Evolutionary conservation across 2,329 filamentous ascomycete species (phyloP).

Genomic region (Neobulgaria alba): DNA sequence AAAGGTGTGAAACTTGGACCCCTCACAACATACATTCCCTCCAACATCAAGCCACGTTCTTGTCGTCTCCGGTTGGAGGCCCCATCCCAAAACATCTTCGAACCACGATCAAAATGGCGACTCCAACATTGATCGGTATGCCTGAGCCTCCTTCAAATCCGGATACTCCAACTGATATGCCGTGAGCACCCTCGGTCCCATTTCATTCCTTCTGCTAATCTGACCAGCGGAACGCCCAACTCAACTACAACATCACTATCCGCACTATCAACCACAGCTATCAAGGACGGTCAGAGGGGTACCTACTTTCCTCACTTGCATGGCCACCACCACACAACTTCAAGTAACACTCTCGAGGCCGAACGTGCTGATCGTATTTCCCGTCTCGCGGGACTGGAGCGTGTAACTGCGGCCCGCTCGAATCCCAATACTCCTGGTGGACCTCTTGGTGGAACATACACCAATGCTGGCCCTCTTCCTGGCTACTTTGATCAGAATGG

Average conservation of each 20-base stretch:
- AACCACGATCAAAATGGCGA: slow-evolving; percentile 15
- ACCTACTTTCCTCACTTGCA: slow-evolving; percentile 52
- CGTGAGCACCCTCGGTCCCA: slow-evolving; percentile 46
- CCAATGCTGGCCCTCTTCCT: slow-evolving; percentile 34
- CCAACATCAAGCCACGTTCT: background rate
- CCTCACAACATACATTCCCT: too few species aligned
- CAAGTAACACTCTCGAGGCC: slow-evolving; percentile 71
- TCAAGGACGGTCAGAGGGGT: slow-evolving; percentile 92
- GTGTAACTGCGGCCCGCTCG: slow-evolving; percentile 65
- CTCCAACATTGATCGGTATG: slow-evolving; percentile 66
- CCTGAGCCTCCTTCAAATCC: slow-evolving; percentile 75
- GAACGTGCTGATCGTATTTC: slow-evolving; percentile 94
- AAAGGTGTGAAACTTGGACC: too few species aligned
- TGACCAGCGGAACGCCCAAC: slow-evolving; percentile 77
- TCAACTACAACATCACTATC: slow-evolving; percentile 88
- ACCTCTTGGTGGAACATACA: slow-evolving; percentile 24
- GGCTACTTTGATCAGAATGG: slow-evolving; percentile 77
- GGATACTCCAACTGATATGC: slow-evolving; percentile 81
- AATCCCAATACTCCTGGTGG: slow-evolving; percentile 26
- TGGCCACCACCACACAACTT: slow-evolving; percentile 49
- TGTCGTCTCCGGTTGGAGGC: background rate
- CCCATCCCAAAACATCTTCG: too few species aligned
- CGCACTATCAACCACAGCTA: slow-evolving; percentile 83
- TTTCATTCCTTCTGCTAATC: background rate
- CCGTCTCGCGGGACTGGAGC: slow-evolving; percentile 83